phyloP scores from a whole-genome alignment of 306 rosid genomes.

The Medicago ruthenica region DNA sequence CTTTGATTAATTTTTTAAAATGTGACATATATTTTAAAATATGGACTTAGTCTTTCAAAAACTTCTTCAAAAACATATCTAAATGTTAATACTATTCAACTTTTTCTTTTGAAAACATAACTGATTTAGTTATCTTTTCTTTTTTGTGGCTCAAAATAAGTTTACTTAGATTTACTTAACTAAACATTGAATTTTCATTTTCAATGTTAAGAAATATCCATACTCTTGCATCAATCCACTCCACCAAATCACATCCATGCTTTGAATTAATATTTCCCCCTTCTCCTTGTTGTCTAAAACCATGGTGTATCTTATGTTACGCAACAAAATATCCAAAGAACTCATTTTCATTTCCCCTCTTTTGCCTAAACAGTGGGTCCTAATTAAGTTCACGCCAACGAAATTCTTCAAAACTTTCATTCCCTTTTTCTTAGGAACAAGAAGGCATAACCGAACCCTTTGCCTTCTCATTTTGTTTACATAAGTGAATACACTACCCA shows the following conservation, averaged over 20 bases:
- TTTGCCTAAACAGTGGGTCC: conserved; percentile 40
- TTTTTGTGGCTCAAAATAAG: conserved; percentile 31
- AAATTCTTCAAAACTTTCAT: conserved; percentile 4
- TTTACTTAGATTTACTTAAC: conserved; percentile 9
- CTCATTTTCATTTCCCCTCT: conserved; percentile 18
- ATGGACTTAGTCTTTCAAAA: no score
- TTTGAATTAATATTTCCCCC: conserved; percentile 5
- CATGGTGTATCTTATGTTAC: conserved; percentile 32
- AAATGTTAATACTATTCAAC: background rate
- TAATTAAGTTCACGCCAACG: background rate
- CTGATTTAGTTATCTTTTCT: conserved; percentile 3
- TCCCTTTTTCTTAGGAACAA: conserved; percentile 38
- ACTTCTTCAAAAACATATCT: no score
- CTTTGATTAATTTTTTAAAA: no score
- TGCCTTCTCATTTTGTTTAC: conserved; percentile 39
- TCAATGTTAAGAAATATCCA: conserved; percentile 41
- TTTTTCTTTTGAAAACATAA: background rate
- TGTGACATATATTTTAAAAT: no score
- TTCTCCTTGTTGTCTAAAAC: conserved; percentile 29
- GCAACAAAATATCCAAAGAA: conserved; percentile 45
- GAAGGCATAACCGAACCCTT: conserved; percentile 10
- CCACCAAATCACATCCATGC: conserved; percentile 25
- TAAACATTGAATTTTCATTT: conserved; percentile 27
- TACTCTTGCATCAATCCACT: background rate
- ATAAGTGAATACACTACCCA: conserved; percentile 31